Conservation (phyloP, 2,329 filamentous ascomycete species). For the Aspergillus alliaceus region DNA sequence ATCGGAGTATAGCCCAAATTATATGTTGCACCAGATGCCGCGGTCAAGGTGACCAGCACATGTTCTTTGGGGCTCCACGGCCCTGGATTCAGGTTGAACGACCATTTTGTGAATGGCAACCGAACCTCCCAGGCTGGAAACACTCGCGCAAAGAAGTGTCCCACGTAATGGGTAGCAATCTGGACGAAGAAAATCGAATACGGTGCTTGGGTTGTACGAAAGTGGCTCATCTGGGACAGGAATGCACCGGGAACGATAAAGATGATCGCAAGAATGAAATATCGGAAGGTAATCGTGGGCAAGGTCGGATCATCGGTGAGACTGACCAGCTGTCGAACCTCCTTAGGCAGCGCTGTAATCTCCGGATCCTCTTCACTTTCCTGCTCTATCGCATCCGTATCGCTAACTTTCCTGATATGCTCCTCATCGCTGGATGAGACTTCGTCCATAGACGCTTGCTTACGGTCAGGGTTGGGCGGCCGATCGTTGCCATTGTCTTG, state of each 20-base stretch:
- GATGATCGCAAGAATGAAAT: slow-evolving; percentile 56
- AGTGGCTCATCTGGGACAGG: slow-evolving; percentile 57
- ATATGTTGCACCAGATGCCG: slow-evolving; percentile 54
- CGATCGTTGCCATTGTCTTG: background rate
- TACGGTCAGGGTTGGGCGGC: background rate
- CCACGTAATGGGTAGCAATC: slow-evolving; percentile 57
- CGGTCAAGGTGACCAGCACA: slow-evolving; percentile 57
- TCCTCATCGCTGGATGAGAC: slow-evolving; percentile 15
- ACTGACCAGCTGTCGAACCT: slow-evolving; percentile 59
- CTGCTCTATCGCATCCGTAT: slow-evolving; percentile 21
- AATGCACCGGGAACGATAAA: slow-evolving; percentile 61
- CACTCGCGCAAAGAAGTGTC: slow-evolving; percentile 53
- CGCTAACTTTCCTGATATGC: slow-evolving; percentile 9
- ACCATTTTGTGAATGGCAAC: slow-evolving; percentile 49
- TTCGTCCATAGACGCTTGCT: background rate
- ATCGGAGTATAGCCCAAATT: slow-evolving; percentile 55
- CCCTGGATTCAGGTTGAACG: slow-evolving; percentile 57
- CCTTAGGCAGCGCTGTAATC: slow-evolving; percentile 54
- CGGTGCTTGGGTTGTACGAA: slow-evolving; percentile 57
- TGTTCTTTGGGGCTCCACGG: slow-evolving; percentile 61
- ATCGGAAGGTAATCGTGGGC: slow-evolving; percentile 61
- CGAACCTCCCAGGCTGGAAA: slow-evolving; percentile 51
- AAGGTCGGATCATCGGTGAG: slow-evolving; percentile 57
- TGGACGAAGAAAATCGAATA: slow-evolving; percentile 65
- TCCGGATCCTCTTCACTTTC: slow-evolving; percentile 50